A percentile compares a stretch with the other conserved stretches of the same genome.
Evolutionary conservation across 306 rosid species (phyloP).

Genomic region (Vigna reflexopilosa): DNA sequence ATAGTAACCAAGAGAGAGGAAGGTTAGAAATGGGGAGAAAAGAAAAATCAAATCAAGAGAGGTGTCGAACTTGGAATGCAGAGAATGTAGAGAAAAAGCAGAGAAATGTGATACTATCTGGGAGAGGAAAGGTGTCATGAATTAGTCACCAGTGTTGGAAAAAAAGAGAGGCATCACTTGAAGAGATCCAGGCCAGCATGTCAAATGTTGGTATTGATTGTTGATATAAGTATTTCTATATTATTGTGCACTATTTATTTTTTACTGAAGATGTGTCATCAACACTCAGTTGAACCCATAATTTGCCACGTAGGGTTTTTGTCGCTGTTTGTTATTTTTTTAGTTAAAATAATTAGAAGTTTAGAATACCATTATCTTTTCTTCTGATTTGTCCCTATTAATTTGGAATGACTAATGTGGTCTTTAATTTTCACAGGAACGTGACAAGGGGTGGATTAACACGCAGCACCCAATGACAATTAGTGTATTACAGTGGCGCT

Average conservation of each 20-base stretch:
- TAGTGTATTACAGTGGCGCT: conserved; percentile 39
- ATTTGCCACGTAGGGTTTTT: not conserved
- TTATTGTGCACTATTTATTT: not conserved
- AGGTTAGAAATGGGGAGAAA: conserved; percentile 3
- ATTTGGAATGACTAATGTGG: conserved; percentile 30
- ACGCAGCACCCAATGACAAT: conserved; percentile 82
- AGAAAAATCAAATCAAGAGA: not conserved
- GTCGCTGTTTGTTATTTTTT: not conserved
- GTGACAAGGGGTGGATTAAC: conserved; percentile 77
- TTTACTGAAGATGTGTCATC: not conserved
- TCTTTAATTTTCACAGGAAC: conserved; percentile 55
- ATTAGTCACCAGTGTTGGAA: not conserved
- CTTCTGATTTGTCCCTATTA: not conserved
- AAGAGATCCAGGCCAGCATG: not conserved
- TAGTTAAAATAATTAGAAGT: not conserved
- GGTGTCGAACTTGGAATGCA: not conserved
- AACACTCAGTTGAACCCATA: not conserved
- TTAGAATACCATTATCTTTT: not conserved
- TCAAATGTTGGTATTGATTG: not conserved
- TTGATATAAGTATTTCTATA: conserved; percentile 4
- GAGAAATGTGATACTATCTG: not conserved
- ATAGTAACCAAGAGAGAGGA: not conserved
- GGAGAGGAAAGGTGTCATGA: not conserved
- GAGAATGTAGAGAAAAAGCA: not conserved
- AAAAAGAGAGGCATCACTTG: not conserved